phyloP scores from a whole-genome alignment of 345 rosid genomes.

The Physaria fendleri region DNA sequence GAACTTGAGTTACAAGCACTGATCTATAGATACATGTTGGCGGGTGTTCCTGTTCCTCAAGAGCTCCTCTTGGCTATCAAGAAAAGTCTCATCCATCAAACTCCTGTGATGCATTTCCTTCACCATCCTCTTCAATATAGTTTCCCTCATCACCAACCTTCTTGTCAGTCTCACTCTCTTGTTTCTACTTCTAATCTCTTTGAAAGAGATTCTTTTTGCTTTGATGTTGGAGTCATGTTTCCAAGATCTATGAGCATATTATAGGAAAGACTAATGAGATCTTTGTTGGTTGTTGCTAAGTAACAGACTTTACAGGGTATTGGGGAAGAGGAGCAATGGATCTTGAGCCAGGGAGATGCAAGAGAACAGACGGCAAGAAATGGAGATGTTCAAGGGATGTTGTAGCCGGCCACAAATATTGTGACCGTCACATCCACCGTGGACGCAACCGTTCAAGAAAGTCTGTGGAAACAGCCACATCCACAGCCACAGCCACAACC shows the following conservation, averaged over 20 bases:
- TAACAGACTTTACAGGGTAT: too few relatives aligned
- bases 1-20: constrained; percentile 92
- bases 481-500: background rate
- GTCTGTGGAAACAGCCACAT: constrained; percentile 73
- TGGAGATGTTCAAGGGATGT: constrained; percentile 95
- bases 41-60: constrained; percentile 67
- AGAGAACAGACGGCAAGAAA: constrained; percentile 97
- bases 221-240: constrained; percentile 5
- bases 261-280: too few relatives aligned
- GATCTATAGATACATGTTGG: constrained; percentile 68
- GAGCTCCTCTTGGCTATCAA: constrained; percentile 57
- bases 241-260: too few relatives aligned
- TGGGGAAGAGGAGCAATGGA: constrained; percentile 88
- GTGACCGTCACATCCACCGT: constrained; percentile 98
- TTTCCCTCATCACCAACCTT: constrained; percentile 22
- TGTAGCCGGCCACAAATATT: constrained; percentile 74
- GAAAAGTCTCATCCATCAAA: constrained; percentile 37
- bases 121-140: constrained; percentile 28
- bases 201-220: background rate
- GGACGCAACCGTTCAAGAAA: constrained; percentile 99
- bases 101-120: constrained; percentile 38
- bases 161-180: constrained; percentile 2
- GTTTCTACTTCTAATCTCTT: background rate
- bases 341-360: constrained; percentile 97
- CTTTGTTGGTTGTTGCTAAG: too few relatives aligned